These are phyloP conservation scores for Aspergillus saccharolyticus DNA, from an alignment of 495 filamentous ascomycete genomes.

Conservation along the genomic window DNA sequence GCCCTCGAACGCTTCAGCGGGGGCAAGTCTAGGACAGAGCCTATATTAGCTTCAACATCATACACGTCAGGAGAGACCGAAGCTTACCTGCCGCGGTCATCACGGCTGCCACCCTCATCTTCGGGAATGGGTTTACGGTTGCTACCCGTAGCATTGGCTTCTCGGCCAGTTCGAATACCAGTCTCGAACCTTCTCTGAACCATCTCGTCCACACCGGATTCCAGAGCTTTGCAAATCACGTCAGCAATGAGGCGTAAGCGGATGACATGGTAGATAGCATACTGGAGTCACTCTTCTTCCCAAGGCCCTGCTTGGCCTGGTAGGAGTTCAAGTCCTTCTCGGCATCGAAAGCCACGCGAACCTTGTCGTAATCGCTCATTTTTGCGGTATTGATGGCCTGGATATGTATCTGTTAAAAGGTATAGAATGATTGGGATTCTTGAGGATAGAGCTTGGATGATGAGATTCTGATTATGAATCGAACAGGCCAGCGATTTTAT, in stretches of 20 bases:
- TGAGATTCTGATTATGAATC: not conserved
- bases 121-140: conserved; percentile 48
- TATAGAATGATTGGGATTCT: not conserved
- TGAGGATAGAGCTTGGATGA: not conserved
- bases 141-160: conserved; percentile 43
- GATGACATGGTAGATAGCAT: conserved; percentile 9
- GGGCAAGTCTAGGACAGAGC: conserved; percentile 28
- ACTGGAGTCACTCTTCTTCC: conserved; percentile 45
- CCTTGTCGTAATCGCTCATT: conserved; percentile 37
- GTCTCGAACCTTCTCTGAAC: conserved; percentile 42
- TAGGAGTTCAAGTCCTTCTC: conserved; percentile 52
- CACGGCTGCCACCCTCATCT: conserved; percentile 46
- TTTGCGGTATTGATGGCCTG: conserved; percentile 5
- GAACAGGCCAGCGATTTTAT: not conserved
- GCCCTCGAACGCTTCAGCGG: conserved; percentile 47
- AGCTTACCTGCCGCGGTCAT: conserved; percentile 40
- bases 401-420: not conserved
- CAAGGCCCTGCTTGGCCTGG: conserved; percentile 44
- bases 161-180: conserved; percentile 42
- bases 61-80: not conserved
- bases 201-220: conserved; percentile 50
- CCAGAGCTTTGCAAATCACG: conserved; percentile 28
- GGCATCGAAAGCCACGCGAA: conserved; percentile 38
- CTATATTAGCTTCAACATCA: conserved; percentile 4
- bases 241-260: conserved; percentile 4